These are phyloP conservation scores for Glycine latifolia DNA, from an alignment of 306 rosid genomes.

Conservation along the genomic window DNA sequence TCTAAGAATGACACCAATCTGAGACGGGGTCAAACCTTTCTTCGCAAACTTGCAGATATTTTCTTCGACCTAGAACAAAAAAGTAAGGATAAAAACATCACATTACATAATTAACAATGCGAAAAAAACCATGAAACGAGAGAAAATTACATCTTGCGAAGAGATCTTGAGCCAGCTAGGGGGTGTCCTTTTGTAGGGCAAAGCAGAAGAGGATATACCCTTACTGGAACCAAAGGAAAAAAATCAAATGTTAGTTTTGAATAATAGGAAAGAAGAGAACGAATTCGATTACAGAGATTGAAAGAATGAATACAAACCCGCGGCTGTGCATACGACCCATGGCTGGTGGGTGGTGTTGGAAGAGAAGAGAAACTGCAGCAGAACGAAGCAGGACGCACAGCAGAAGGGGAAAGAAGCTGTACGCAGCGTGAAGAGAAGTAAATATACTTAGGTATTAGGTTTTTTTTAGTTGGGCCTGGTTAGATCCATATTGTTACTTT, in stretches of 20 bases:
- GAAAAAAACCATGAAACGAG: too few relatives aligned
- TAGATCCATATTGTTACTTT: too few relatives aligned
- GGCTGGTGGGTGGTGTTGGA: too few relatives aligned
- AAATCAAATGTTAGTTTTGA: neutral
- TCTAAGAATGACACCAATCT: conserved; percentile 93
- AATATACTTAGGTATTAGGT: too few relatives aligned
- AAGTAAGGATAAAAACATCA: neutral
- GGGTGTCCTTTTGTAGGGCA: conserved; percentile 91
- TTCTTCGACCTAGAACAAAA: conserved; percentile 68
- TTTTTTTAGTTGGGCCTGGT: too few relatives aligned
- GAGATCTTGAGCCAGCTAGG: conserved; percentile 89
- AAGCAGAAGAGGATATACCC: conserved; percentile 96
- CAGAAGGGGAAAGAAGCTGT: too few relatives aligned
- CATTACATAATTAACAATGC: neutral
- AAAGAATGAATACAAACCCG: conserved; percentile 61
- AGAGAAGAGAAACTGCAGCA: too few relatives aligned
- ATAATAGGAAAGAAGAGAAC: neutral
- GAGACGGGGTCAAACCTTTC: conserved; percentile 92
- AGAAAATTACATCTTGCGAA: conserved; percentile 67
- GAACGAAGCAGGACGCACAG: too few relatives aligned
- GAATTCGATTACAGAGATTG: neutral
- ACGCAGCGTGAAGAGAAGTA: too few relatives aligned
- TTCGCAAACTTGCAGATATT: conserved; percentile 88
- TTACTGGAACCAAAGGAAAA: conserved; percentile 58
- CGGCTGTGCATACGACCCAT: conserved; percentile 94